A percentile compares a stretch with the other conserved stretches of the same genome.
phyloP scores from a whole-genome alignment of 257 asterid genomes.

The Linderniella brevidens region DNA sequence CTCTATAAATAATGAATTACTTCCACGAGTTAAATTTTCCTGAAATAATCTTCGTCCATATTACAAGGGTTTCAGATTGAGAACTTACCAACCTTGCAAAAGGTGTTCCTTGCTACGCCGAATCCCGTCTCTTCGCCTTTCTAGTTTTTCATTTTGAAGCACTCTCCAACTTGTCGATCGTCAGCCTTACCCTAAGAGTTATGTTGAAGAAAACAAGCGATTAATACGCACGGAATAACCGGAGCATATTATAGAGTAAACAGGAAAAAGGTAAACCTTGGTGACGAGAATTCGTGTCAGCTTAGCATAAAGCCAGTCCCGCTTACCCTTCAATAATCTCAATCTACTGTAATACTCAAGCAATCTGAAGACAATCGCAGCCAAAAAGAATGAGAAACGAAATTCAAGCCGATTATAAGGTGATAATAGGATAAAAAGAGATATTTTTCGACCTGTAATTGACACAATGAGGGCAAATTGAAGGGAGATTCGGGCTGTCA shows the following conservation, averaged over 20 bases:
- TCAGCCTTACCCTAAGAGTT: slow-evolving; percentile 73
- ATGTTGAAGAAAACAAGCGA: slow-evolving; percentile 4
- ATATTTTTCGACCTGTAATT: slow-evolving; percentile 44
- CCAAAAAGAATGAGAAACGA: not conserved
- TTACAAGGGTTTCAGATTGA: not conserved
- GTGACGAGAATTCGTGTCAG: slow-evolving; percentile 72
- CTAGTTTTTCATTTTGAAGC: slow-evolving; percentile 65
- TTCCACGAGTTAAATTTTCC: not conserved
- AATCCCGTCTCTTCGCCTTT: slow-evolving; percentile 62
- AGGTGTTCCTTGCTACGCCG: slow-evolving; percentile 45
- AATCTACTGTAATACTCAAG: slow-evolving; percentile 39
- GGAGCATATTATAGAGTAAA: not conserved
- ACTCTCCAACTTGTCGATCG: slow-evolving; percentile 88
- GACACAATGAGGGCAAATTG: slow-evolving; percentile 70
- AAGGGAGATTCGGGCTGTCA: slow-evolving; percentile 69
- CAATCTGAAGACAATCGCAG: slow-evolving; percentile 38
- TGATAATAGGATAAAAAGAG: not conserved
- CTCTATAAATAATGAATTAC: slow-evolving; percentile 37
- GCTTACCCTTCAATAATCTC: slow-evolving; percentile 45
- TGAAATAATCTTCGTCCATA: not conserved
- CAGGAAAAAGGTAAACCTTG: slow-evolving; percentile 27
- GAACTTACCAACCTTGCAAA: slow-evolving; percentile 40
- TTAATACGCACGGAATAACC: not conserved
- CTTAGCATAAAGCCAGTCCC: slow-evolving; percentile 54
- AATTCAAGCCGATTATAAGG: not conserved